phyloP scores from a whole-genome alignment of 306 rosid genomes.

The Trichosanthes cucumerina region DNA sequence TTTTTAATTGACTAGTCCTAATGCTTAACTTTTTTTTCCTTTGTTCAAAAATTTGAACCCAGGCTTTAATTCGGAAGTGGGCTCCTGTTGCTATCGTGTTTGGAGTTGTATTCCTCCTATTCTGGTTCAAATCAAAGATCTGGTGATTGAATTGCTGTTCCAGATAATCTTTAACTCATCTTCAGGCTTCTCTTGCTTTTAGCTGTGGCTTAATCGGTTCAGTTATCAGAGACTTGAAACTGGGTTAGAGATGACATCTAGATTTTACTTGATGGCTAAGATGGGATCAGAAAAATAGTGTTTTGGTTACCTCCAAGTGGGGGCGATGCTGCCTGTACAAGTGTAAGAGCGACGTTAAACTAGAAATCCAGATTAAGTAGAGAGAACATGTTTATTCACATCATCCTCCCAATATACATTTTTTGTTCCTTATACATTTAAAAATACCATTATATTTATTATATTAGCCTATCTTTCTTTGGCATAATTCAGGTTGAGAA shows the following conservation, averaged over 20 bases:
- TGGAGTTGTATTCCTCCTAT: slow-evolving; percentile 93
- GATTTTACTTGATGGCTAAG: slow-evolving; percentile 3
- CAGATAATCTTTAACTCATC: not conserved
- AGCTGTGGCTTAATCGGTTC: not conserved
- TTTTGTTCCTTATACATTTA: not conserved
- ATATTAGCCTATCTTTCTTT: not conserved
- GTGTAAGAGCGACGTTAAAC: not conserved
- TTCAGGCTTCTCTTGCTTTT: slow-evolving; percentile 3
- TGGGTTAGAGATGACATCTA: not conserved
- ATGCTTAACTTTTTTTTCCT: not conserved
- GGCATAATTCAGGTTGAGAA: not conserved
- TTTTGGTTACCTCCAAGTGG: slow-evolving; percentile 2
- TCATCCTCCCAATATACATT: not conserved
- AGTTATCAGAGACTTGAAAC: slow-evolving; percentile 5
- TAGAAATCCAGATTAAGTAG: not conserved
- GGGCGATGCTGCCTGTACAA: slow-evolving; percentile 1
- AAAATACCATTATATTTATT: not conserved
- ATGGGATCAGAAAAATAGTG: slow-evolving; percentile 2
- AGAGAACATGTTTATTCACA: not conserved
- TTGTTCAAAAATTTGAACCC: slow-evolving; percentile 7
- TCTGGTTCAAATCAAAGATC: slow-evolving; percentile 86
- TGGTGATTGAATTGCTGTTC: slow-evolving; percentile 52
- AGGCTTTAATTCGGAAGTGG: slow-evolving; percentile 93
- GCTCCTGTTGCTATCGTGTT: slow-evolving; percentile 96
- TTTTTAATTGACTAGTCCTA: not conserved